Evolutionary conservation across 2,329 filamentous ascomycete species (phyloP), one percentile per base, ranked within the genome.

Genomic region (Incumbomyces lentus): DNA sequence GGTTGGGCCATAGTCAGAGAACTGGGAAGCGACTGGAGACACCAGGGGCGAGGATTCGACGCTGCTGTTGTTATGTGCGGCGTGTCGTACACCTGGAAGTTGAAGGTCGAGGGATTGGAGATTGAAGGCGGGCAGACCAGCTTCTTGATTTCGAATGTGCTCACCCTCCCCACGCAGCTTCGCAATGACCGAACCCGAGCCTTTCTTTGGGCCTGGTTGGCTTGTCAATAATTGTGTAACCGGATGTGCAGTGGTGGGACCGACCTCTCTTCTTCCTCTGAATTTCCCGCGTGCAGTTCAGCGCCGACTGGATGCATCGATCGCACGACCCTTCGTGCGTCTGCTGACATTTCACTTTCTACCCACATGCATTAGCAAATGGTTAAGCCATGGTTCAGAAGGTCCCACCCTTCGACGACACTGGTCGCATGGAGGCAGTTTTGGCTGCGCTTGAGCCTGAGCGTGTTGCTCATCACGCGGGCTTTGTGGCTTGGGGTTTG

Each of bases 171-270:
- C 55, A 31, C 55, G 48, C 40, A 57, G 47, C 46, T 52, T 55
- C 26, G 55, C 54, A 33, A 57, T 56, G 19, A 57, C 54, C 6
- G 54, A 56, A n/a, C 55, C 55, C 35, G 55, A 56, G 26, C 55
- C 55, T 40, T 56, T 57, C 49, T 57, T 57, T 14, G 55, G 55
- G 18, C 55, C 46, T 48, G 17, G 26, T 37, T 18, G 8, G 17
- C 39, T 17, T 3, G 36, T 48, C 39, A 42, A 19, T 33, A 33
- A 22, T 35, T 17, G 18, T 6, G 14, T 14, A n/a, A 12, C 35
- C 17, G 4, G 30, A n/a, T 19, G 22, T 12, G 22, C 11, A 31
- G n/a, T 17, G 29, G 17, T 33, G 11, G 14, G 30, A 16, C 22
- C 16, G n/a, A 42, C 39, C 54, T 48, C 54, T 48, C 44, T 56